Evolutionary conservation across 2,329 filamentous ascomycete species (phyloP), one percentile per base, ranked within the genome.

Genomic region (Xylaria arbuscula): DNA sequence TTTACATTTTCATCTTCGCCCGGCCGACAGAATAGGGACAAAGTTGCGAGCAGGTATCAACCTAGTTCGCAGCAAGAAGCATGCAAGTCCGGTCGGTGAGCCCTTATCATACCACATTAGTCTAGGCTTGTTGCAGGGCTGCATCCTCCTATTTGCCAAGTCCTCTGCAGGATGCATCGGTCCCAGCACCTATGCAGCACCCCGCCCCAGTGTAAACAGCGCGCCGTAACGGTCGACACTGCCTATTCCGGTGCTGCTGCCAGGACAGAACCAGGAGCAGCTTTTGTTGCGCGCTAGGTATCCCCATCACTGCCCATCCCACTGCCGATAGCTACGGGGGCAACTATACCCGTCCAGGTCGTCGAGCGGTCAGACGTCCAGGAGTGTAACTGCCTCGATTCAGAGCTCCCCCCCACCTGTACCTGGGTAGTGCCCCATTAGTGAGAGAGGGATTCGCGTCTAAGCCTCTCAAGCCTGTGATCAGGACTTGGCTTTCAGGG

Each of bases 101-200:
- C 13, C 45, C 59, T 54, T 38, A 50, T 66, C 48, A 17, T 56
- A 50, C 63, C 36, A 58, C 36, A 60, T 62, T 58, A 40, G 61
- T 62, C 64, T 58, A 11, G 22, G 38, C 28, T 13, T 32, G 59
- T 36, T 67, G 47, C 45, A 38, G 15, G 51, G 10, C 51, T 24
- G 13, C n/a, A 36, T 42, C 13, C 51, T 54, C 53, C 17, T 54
- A 63, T 63, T 67, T 56, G 64, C 57, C 64, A 62, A 62, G 57
- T 56, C 40, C 57, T 57, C 38, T 51, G 34, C 28, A 57, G 57
- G 53, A 67, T 54, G 53, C 53, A 28, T 34, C 40, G 42, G 40
- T 53, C n/a, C 34, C 51, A 66, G 51, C 51, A 66, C 57, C 28
- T 28, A 28, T 28, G 28, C 40, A n/a, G 40, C 17, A 45, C 53